Evolutionary conservation across 2,329 filamentous ascomycete species (phyloP).

Genomic region (Tolypocladium cylindrosporum): DNA sequence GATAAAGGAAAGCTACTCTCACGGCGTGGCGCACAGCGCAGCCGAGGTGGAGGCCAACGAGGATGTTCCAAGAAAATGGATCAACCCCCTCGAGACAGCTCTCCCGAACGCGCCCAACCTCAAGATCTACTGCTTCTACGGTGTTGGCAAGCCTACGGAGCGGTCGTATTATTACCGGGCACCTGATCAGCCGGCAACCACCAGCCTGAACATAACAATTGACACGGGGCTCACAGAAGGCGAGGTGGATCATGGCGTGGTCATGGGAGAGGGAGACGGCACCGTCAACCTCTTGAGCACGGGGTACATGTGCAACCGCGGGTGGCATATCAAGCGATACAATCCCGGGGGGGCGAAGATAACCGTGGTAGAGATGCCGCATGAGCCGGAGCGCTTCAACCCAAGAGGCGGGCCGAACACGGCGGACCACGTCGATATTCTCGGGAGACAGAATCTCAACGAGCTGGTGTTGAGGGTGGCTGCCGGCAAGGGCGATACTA

Average conservation of each 20-base stretch:
- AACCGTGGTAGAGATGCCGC: slow-evolving; percentile 89
- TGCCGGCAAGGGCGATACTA: slow-evolving; percentile 71
- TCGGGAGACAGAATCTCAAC: slow-evolving; percentile 80
- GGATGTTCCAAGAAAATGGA: slow-evolving; percentile 71
- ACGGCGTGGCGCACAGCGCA: slow-evolving; percentile 72
- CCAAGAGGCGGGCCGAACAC: slow-evolving; percentile 62
- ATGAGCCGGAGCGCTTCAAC: slow-evolving; percentile 88
- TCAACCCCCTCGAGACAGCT: slow-evolving; percentile 85
- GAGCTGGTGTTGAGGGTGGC: slow-evolving; percentile 82
- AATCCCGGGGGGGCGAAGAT: slow-evolving; percentile 78
- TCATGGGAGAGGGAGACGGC: slow-evolving; percentile 91
- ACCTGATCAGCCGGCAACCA: slow-evolving; percentile 53
- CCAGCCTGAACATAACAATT: slow-evolving; percentile 64
- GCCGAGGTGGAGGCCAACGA: slow-evolving; percentile 77
- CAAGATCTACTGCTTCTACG: slow-evolving; percentile 97
- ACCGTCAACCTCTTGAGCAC: slow-evolving; percentile 87
- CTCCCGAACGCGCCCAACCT: slow-evolving; percentile 79
- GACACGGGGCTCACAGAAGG: slow-evolving; percentile 53
- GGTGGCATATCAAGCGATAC: slow-evolving; percentile 88
- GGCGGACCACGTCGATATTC: slow-evolving; percentile 93
- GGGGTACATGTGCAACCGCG: slow-evolving; percentile 94
- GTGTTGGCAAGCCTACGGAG: slow-evolving; percentile 87
- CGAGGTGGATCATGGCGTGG: slow-evolving; percentile 74
- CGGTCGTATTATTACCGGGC: slow-evolving; percentile 81
- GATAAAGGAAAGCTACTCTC: slow-evolving; percentile 69